Conservation (phyloP, 805 yeast genomes). For the Candida railenensis region DNA sequence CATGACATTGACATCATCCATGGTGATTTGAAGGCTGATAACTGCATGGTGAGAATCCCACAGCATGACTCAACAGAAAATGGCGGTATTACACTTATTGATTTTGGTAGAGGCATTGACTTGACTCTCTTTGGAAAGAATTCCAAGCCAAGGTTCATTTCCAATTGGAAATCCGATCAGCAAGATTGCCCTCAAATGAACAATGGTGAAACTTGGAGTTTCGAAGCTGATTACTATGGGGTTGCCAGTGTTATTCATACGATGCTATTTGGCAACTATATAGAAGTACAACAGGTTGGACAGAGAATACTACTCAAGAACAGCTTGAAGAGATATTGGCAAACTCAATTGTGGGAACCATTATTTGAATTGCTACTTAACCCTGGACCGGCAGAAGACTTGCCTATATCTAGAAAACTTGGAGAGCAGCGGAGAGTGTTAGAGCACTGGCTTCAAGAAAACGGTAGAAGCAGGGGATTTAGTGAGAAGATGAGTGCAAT, state of each 20-base stretch:
- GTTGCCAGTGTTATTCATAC: constrained; percentile 73
- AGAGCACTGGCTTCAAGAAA: constrained; percentile 40
- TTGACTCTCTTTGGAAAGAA: constrained; percentile 51
- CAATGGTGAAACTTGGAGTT: constrained; percentile 62
- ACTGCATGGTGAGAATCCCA: constrained; percentile 68
- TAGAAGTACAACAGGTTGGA: constrained; percentile 38
- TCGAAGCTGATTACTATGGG: constrained; percentile 82
- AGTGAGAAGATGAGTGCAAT: constrained; percentile 31
- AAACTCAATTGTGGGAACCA: constrained; percentile 64
- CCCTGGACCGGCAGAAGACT: constrained; percentile 28
- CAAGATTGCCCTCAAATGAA: constrained; percentile 76
- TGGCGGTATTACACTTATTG: constrained; percentile 63
- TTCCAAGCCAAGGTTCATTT: constrained; percentile 47
- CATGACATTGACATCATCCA: constrained; percentile 71
- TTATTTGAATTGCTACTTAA: constrained; percentile 66
- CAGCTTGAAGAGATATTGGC: constrained; percentile 73
- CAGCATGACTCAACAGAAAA: constrained; percentile 17
- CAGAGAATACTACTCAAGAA: constrained; percentile 37
- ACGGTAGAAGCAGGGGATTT: constrained; percentile 20
- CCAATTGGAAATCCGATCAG: constrained; percentile 60
- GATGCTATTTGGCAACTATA: constrained; percentile 67
- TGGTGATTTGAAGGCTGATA: constrained; percentile 84
- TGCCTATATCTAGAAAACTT: constrained; percentile 44
- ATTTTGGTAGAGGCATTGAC: constrained; percentile 82
- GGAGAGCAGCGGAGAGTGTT: constrained; percentile 30